A percentile compares a stretch with the other conserved stretches of the same genome.
Conservation (phyloP, 306 rosid genomes). For the Citrullus mucosospermus region DNA sequence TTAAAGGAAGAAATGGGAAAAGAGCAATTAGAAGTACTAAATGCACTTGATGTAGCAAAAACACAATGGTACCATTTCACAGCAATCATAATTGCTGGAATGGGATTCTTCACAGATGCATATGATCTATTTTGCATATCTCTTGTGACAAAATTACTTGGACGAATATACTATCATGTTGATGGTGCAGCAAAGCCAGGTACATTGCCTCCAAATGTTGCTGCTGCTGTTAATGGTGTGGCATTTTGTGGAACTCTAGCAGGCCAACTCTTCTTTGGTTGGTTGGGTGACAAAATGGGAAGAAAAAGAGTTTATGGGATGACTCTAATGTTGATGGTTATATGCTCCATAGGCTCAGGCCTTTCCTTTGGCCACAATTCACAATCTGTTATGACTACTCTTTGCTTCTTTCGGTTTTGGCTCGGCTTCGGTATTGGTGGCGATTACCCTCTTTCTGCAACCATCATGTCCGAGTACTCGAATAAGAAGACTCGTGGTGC, state of each 20-base stretch:
- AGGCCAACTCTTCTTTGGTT: slow-evolving; percentile 77
- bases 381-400: slow-evolving; percentile 48
- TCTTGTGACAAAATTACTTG: slow-evolving; percentile 61
- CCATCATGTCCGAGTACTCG: slow-evolving; percentile 72
- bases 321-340: slow-evolving; percentile 55
- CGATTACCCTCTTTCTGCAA: slow-evolving; percentile 72
- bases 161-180: slow-evolving; percentile 57
- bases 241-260: slow-evolving; percentile 56
- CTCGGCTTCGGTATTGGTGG: slow-evolving; percentile 80
- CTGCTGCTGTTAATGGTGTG: slow-evolving; percentile 65
- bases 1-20: slow-evolving; percentile 22
- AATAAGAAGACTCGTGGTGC: slow-evolving; percentile 74
- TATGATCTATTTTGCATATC: slow-evolving; percentile 67
- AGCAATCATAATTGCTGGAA: slow-evolving; percentile 60
- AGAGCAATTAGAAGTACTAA: slow-evolving; percentile 40
- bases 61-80: slow-evolving; percentile 77
- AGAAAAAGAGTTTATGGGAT: slow-evolving; percentile 59
- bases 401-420: slow-evolving; percentile 71
- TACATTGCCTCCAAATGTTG: slow-evolving; percentile 47
- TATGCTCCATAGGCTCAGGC: slow-evolving; percentile 56
- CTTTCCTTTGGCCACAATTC: slow-evolving; percentile 47
- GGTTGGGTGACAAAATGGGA: slow-evolving; percentile 74
- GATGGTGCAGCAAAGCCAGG: slow-evolving; percentile 49
- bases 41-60: slow-evolving; percentile 52
- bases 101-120: slow-evolving; percentile 87